Percentiles rank a stretch among this genome's conserved stretches.
phyloP scores from a whole-genome alignment of 164 flowering plant species.

The Vitis cinerea region DNA sequence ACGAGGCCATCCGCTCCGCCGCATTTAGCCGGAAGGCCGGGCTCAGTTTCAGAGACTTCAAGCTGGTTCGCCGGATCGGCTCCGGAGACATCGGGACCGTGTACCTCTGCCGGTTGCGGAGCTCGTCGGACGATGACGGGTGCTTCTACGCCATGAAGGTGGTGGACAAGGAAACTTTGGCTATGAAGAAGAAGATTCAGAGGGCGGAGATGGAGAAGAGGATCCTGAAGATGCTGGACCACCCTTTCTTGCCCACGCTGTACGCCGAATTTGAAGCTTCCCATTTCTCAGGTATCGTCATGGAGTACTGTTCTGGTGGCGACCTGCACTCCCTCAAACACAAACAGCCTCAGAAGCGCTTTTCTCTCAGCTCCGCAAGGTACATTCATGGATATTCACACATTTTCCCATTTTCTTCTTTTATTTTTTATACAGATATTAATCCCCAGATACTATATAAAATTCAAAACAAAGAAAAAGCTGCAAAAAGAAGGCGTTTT shows the following conservation, averaged over 20 bases:
- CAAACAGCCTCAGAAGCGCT: slow-evolving; percentile 57
- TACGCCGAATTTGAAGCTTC: slow-evolving; percentile 75
- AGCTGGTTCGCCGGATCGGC: slow-evolving; percentile 62
- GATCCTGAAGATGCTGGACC: slow-evolving; percentile 72
- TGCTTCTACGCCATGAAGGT: slow-evolving; percentile 80
- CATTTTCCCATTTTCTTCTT: too few relatives aligned
- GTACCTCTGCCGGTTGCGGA: slow-evolving; percentile 57
- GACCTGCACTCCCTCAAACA: slow-evolving; percentile 75
- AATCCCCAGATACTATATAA: too few relatives aligned
- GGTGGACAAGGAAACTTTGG: slow-evolving; percentile 64
- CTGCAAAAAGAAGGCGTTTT: too few relatives aligned
- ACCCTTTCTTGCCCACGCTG: slow-evolving; percentile 73
- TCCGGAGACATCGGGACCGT: slow-evolving; percentile 79
- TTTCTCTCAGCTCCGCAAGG: slow-evolving; percentile 72
- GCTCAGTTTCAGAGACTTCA: slow-evolving; percentile 56
- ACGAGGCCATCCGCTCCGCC: slow-evolving; percentile 49
- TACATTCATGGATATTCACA: slow-evolving; percentile 14
- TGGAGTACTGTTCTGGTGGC: slow-evolving; percentile 88
- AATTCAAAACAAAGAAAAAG: too few relatives aligned
- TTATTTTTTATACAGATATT: too few relatives aligned
- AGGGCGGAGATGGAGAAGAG: slow-evolving; percentile 72
- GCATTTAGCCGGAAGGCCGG: slow-evolving; percentile 21
- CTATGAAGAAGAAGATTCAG: slow-evolving; percentile 53
- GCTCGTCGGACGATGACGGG: slow-evolving; percentile 7
- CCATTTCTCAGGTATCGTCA: slow-evolving; percentile 71